phyloP scores from a whole-genome alignment of 1,139 yeast species.

The Geotrichum aggregatum region DNA sequence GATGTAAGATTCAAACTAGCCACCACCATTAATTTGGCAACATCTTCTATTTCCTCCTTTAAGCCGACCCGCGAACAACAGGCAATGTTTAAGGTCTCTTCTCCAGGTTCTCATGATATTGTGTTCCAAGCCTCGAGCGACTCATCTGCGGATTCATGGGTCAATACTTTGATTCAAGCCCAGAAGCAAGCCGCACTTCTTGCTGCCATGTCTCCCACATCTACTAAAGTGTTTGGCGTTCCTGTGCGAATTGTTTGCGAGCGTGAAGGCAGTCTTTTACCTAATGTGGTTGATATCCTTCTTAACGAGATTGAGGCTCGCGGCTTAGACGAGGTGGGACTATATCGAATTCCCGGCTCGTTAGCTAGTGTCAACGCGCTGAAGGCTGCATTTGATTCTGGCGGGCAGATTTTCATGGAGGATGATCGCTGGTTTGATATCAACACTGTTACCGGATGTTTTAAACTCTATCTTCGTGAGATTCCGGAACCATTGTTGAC shows the following conservation, averaged over 20 bases:
- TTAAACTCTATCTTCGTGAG: conserved; percentile 80
- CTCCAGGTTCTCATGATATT: conserved; percentile 48
- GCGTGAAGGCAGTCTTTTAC: conserved; percentile 61
- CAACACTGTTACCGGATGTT: conserved; percentile 85
- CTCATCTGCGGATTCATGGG: conserved; percentile 74
- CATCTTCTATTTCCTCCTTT: conserved; percentile 34
- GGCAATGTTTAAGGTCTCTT: conserved; percentile 57
- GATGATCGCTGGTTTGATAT: conserved; percentile 73
- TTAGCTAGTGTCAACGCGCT: conserved; percentile 69
- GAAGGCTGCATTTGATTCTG: conserved; percentile 68
- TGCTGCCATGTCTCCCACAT: conserved; percentile 31
- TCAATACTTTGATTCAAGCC: conserved; percentile 44
- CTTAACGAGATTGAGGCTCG: conserved; percentile 72
- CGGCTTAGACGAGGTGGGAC: conserved; percentile 86
- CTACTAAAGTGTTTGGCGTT: conserved; percentile 72
- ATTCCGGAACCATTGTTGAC: conserved; percentile 83
- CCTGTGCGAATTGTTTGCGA: conserved; percentile 73
- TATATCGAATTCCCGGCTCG: conserved; percentile 89
- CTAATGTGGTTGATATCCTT: conserved; percentile 60
- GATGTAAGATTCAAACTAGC: conserved; percentile 54
- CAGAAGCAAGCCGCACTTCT: conserved; percentile 44
- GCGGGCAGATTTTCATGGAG: conserved; percentile 61
- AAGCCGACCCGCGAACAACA: conserved; percentile 28
- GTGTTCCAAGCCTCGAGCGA: conserved; percentile 66
- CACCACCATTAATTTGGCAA: conserved; percentile 53